phyloP scores from a whole-genome alignment of 208 protist genomes.

The Acanthamoeba lenticulata region DNA sequence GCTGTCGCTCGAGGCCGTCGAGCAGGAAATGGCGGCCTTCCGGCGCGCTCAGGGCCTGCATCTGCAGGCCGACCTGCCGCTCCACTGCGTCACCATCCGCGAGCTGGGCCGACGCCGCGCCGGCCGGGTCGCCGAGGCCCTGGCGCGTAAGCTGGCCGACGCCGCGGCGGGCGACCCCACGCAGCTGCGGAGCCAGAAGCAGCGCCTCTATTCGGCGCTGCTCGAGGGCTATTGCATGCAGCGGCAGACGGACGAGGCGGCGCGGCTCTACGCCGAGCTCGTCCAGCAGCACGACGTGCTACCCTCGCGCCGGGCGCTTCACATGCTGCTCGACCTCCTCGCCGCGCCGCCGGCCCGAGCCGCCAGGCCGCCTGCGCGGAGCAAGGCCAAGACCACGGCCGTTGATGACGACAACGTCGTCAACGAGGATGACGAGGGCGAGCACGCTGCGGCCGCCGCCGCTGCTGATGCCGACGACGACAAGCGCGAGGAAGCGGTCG shows the following conservation, averaged over 20 bases:
- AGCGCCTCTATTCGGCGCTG: constrained; percentile 11
- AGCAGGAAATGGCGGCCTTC: not conserved
- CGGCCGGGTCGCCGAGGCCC: not conserved
- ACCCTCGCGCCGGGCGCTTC: not conserved
- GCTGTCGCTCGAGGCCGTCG: not conserved
- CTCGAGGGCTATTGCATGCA: not conserved
- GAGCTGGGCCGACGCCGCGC: not conserved
- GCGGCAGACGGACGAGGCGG: not conserved
- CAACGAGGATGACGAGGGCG: not conserved
- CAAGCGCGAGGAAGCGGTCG: not conserved
- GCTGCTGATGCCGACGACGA: not conserved
- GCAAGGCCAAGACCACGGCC: not conserved
- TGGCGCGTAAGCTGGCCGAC: not conserved
- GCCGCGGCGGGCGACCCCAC: not conserved
- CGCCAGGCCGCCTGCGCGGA: not conserved
- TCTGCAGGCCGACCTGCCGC: not conserved
- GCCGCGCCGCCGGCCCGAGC: not conserved
- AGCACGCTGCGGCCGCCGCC: not conserved
- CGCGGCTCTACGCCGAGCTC: not conserved
- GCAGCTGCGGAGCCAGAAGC: too few relatives aligned
- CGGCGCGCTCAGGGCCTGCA: not conserved
- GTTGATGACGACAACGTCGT: not conserved
- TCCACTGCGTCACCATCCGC: constrained; percentile 35
- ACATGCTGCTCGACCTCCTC: not conserved
- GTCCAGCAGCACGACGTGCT: not conserved